Conservation (phyloP, 2,329 filamentous ascomycete species). For the Sclerotiophoma versabilis region DNA sequence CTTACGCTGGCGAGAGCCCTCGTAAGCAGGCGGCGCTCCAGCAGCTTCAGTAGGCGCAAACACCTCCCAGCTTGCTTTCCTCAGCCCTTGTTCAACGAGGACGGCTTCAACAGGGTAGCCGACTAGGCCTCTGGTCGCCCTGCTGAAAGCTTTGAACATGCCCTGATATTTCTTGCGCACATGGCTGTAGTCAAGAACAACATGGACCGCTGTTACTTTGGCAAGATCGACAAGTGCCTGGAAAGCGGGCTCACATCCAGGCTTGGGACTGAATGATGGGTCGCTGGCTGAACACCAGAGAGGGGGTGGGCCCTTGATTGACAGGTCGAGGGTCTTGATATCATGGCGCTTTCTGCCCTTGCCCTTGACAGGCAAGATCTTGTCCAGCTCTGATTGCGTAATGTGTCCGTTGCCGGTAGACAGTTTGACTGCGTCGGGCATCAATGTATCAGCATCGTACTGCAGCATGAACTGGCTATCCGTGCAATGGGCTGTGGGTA, state of each 20-base stretch:
- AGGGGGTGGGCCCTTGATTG: neutral
- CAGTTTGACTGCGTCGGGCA: neutral
- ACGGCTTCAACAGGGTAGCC: conserved; percentile 13
- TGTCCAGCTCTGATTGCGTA: conserved; percentile 6
- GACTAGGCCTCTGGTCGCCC: conserved; percentile 5
- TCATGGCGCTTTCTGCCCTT: conserved; percentile 14
- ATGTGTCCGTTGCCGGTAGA: neutral
- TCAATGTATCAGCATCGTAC: conserved; percentile 15
- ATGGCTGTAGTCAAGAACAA: conserved; percentile 17
- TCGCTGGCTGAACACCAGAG: neutral
- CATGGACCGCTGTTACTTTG: conserved; percentile 15
- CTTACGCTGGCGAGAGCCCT: conserved; percentile 11
- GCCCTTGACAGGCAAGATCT: conserved; percentile 8
- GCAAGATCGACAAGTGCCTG: conserved; percentile 10
- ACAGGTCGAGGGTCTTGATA: conserved; percentile 14
- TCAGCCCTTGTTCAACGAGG: conserved; percentile 13
- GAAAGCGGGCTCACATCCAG: conserved; percentile 14
- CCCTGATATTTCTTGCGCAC: conserved; percentile 12
- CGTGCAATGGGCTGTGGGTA: conserved; percentile 7
- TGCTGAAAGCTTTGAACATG: conserved; percentile 19
- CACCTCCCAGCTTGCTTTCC: conserved; percentile 18
- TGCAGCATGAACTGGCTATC: conserved; percentile 12
- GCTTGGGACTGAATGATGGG: conserved; percentile 1
- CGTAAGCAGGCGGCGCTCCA: conserved; percentile 20
- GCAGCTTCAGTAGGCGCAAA: conserved; percentile 12